Percentiles rank a stretch among this genome's conserved stretches.
These are phyloP conservation scores for Heracleum sosnowskyi DNA, from an alignment of 129 eudicot genomes.

Conservation along the genomic window DNA sequence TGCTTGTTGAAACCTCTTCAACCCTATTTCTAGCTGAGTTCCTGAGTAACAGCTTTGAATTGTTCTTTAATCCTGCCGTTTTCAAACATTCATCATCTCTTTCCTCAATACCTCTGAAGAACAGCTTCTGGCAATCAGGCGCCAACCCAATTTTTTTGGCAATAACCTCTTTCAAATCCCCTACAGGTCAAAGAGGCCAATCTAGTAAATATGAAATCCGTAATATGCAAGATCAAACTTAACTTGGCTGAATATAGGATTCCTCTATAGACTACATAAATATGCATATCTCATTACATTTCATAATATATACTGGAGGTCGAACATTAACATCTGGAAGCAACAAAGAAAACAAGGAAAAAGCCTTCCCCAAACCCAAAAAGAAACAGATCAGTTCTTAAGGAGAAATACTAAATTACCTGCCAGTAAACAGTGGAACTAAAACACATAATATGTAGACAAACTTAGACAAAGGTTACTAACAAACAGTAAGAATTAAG, in stretches of 20 bases:
- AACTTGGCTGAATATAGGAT: neutral
- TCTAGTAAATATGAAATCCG: slow-evolving; percentile 5
- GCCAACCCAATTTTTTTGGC: slow-evolving; percentile 53
- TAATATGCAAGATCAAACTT: neutral
- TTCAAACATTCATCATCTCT: slow-evolving; percentile 47
- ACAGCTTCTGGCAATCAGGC: slow-evolving; percentile 48
- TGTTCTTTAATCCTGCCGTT: slow-evolving; percentile 63
- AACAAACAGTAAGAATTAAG: no score
- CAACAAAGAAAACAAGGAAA: neutral
- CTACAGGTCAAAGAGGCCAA: slow-evolving; percentile 30
- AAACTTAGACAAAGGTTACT: neutral
- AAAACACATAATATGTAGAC: neutral
- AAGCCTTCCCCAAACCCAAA: neutral
- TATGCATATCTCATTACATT: neutral
- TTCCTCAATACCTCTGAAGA: slow-evolving; percentile 73
- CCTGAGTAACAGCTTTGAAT: slow-evolving; percentile 52
- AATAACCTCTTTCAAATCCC: slow-evolving; percentile 60
- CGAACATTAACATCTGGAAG: neutral
- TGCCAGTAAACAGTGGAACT: neutral
- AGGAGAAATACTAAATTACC: neutral
- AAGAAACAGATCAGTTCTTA: neutral
- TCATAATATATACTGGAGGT: neutral
- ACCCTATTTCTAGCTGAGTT: slow-evolving; percentile 23
- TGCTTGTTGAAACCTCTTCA: slow-evolving; percentile 32
- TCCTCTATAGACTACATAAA: neutral